Conservation (phyloP, 805 yeast genomes). For the Zygosaccharomyces gambellarensis region DNA sequence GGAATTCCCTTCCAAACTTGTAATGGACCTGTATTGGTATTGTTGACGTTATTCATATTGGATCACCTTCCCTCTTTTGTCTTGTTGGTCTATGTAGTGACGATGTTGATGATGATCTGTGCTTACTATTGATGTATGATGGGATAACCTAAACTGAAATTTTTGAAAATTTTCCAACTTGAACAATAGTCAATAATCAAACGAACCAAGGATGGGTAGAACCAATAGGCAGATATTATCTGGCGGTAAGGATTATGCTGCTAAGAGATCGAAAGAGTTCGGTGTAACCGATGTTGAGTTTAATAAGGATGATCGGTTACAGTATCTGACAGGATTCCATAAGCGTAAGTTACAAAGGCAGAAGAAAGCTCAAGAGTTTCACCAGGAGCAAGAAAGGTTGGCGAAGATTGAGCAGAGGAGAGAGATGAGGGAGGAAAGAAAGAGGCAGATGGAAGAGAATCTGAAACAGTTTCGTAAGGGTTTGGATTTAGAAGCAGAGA, state of each 20-base stretch:
- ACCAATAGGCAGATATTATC: conserved; percentile 79
- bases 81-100: neutral
- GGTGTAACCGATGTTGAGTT: conserved; percentile 82
- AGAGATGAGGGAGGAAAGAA: conserved; percentile 55
- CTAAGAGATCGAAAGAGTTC: conserved; percentile 58
- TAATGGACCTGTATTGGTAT: conserved; percentile 5
- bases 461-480: conserved; percentile 33
- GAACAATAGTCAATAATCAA: neutral
- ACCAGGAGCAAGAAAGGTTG: conserved; percentile 70
- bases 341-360: conserved; percentile 86
- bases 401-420: conserved; percentile 73
- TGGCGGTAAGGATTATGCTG: conserved; percentile 76
- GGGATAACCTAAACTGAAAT: neutral
- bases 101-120: neutral
- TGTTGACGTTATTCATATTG: neutral
- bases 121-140: neutral
- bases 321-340: conserved; percentile 91
- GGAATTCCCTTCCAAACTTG: conserved; percentile 41
- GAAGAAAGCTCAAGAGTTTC: conserved; percentile 74
- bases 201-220: conserved; percentile 5
- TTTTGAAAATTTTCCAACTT: neutral
- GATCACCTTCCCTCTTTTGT: neutral
- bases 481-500: conserved; percentile 23
- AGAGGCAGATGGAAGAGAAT: conserved; percentile 59
- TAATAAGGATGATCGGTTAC: conserved; percentile 72